phyloP scores from a whole-genome alignment of 1,139 yeast species.

The Magnusiomyces sp. region DNA sequence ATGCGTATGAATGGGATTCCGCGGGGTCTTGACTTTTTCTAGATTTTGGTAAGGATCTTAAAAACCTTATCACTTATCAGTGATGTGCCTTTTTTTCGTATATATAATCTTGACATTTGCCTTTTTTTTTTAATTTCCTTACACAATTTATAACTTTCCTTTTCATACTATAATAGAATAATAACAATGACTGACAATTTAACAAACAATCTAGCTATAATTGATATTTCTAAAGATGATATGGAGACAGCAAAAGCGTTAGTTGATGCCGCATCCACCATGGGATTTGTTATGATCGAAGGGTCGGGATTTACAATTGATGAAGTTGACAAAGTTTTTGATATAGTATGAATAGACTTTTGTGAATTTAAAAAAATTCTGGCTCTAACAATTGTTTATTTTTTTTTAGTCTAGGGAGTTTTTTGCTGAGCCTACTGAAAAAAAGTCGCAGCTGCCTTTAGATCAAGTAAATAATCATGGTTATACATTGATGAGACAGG shows the following conservation, averaged over 20 bases:
- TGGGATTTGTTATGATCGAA: conserved; percentile 65
- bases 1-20: too few relatives aligned
- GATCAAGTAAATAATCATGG: conserved; percentile 49
- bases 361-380: not conserved
- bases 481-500: conserved; percentile 28
- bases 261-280: conserved; percentile 54
- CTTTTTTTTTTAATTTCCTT: too few relatives aligned
- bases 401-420: conserved; percentile 40
- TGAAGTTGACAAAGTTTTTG: conserved; percentile 51
- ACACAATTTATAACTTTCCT: too few relatives aligned
- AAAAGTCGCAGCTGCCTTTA: conserved; percentile 43
- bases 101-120: too few relatives aligned
- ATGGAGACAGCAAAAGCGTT: conserved; percentile 42
- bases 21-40: too few relatives aligned
- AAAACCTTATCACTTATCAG: too few relatives aligned
- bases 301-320: conserved; percentile 57
- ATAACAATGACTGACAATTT: not conserved
- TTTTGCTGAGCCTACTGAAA: conserved; percentile 44
- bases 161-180: too few relatives aligned
- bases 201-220: not conserved
- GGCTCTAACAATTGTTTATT: not conserved
- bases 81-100: too few relatives aligned
- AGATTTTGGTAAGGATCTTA: too few relatives aligned
- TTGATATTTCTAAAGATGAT: conserved; percentile 47
- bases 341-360: conserved; percentile 30